A percentile compares a stretch with the other conserved stretches of the same genome.
Conservation (phyloP, 352 stramenopile species). For the Globisporangium irregulare region DNA sequence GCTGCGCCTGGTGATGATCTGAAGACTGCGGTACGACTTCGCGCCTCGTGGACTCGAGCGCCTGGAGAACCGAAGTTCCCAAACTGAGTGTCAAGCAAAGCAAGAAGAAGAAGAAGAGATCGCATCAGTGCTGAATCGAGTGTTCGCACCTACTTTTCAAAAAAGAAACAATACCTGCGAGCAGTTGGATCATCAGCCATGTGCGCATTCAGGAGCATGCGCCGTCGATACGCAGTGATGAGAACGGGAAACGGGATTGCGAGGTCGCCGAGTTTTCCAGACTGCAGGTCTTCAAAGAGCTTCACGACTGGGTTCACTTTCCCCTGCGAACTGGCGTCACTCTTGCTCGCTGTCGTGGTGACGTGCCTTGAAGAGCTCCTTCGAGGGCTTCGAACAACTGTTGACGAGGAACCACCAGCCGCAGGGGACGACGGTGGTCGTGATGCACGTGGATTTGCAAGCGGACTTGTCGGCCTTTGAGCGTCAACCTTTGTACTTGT, state of each 20-base stretch:
- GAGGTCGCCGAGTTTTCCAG: conserved; percentile 72
- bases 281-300: conserved; percentile 78
- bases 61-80: conserved; percentile 36
- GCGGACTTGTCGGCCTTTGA: conserved; percentile 6
- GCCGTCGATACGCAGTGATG: conserved; percentile 73
- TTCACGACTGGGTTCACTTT: conserved; percentile 60
- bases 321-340: not conserved
- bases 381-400: not conserved
- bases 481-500: conserved; percentile 1
- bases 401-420: not conserved
- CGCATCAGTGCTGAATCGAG: not conserved
- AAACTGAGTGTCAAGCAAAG: conserved; percentile 3
- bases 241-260: conserved; percentile 71
- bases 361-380: not conserved
- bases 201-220: conserved; percentile 82
- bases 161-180: conserved; percentile 20
- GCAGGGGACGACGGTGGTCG: not conserved
- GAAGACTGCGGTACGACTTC: conserved; percentile 15
- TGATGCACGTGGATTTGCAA: not conserved
- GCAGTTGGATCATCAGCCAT: conserved; percentile 64
- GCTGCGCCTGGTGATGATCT: conserved; percentile 5
- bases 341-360: not conserved
- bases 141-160: not conserved
- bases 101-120: not conserved
- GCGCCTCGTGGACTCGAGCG: conserved; percentile 55